Percentiles rank a stretch among this genome's conserved stretches.
phyloP scores from a whole-genome alignment of 2,329 filamentous ascomycete genomes.

The Simplicillium aogashimaense region DNA sequence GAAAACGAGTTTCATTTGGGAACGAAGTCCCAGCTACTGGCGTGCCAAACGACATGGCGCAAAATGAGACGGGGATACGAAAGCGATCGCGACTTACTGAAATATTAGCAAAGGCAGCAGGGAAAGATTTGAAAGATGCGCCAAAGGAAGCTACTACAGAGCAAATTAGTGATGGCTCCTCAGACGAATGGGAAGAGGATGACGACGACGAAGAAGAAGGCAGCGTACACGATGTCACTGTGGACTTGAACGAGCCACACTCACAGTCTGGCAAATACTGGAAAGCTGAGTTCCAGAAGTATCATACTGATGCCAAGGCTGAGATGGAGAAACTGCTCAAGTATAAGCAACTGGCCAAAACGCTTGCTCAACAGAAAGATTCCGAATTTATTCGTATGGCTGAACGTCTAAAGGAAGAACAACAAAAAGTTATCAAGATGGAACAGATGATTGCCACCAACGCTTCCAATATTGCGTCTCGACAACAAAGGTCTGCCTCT shows the following conservation, averaged over 20 bases:
- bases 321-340: constrained; percentile 70
- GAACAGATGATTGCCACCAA: constrained; percentile 53
- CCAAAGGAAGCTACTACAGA: neutral
- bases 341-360: constrained; percentile 72
- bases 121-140: too few relatives aligned
- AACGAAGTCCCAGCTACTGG: constrained; percentile 37
- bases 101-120: too few relatives aligned
- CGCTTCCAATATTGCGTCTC: constrained; percentile 39
- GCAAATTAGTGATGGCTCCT: constrained; percentile 11
- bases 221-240: constrained; percentile 51
- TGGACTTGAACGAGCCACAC: constrained; percentile 63
- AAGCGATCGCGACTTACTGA: too few relatives aligned
- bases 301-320: constrained; percentile 59
- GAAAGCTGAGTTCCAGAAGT: constrained; percentile 68
- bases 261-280: constrained; percentile 70
- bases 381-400: constrained; percentile 56
- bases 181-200: constrained; percentile 46
- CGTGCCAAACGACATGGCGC: neutral
- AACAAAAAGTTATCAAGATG: constrained; percentile 52
- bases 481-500: constrained; percentile 16
- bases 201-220: constrained; percentile 26
- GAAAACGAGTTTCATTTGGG: constrained; percentile 58
- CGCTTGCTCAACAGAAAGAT: constrained; percentile 70
- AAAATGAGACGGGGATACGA: constrained; percentile 11
- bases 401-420: constrained; percentile 58